These are phyloP conservation scores for Yamagishiella unicocca DNA, from an alignment of 139 green algal species.

Conservation along the genomic window DNA sequence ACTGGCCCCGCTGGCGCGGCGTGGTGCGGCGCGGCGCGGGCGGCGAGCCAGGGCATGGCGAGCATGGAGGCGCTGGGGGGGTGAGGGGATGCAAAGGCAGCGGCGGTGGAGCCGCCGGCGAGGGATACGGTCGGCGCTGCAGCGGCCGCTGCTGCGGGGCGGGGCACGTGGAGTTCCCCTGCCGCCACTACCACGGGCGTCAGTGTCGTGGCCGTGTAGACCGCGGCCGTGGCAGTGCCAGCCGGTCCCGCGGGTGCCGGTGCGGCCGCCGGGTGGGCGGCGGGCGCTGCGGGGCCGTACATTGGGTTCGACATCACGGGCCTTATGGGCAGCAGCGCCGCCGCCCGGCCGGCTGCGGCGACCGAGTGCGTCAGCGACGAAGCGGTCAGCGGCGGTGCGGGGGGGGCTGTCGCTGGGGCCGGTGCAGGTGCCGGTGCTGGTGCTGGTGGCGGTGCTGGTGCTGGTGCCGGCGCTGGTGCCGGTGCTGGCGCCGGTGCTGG, in stretches of 20 bases:
- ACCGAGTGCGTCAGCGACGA: not conserved
- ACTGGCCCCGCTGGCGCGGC: not conserved
- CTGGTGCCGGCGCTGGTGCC: not conserved
- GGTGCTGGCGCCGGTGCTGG: not conserved
- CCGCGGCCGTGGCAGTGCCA: not conserved
- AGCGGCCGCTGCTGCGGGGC: too few relatives aligned
- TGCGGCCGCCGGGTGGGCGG: not conserved
- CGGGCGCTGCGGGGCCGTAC: too few relatives aligned
- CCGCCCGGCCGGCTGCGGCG: not conserved
- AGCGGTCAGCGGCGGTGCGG: not conserved
- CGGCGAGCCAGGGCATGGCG: conserved; percentile 22
- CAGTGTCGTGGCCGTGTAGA: too few relatives aligned
- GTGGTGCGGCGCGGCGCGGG: not conserved
- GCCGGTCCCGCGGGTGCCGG: not conserved
- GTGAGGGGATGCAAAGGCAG: too few relatives aligned
- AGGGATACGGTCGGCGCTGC: too few relatives aligned
- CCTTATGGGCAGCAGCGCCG: not conserved
- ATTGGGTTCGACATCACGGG: too few relatives aligned
- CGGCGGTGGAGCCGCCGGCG: too few relatives aligned
- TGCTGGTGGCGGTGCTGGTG: not conserved
- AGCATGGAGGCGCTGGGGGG: not conserved
- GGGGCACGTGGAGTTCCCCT: too few relatives aligned
- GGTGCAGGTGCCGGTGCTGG: not conserved
- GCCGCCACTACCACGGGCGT: too few relatives aligned
- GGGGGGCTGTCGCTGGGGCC: not conserved